Percentiles rank a stretch among this genome's conserved stretches.
These are phyloP conservation scores for Detonula confervacea DNA, from an alignment of 352 stramenopile species.

Conservation along the genomic window DNA sequence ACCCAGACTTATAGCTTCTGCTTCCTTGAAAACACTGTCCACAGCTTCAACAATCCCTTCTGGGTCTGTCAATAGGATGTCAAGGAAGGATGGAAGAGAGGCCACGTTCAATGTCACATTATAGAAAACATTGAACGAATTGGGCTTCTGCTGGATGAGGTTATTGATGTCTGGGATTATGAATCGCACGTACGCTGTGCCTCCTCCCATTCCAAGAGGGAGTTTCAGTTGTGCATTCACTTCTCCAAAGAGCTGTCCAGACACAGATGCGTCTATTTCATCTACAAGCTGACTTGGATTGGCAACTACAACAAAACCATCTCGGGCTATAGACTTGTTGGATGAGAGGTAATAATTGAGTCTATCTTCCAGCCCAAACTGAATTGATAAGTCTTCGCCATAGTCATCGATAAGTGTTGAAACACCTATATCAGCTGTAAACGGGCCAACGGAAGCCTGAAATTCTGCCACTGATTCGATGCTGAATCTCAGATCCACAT, in stretches of 20 bases:
- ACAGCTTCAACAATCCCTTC: constrained; percentile 18
- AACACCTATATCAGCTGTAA: constrained; percentile 3
- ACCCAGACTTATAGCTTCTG: constrained; percentile 17
- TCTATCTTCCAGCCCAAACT: not conserved
- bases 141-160: constrained; percentile 1
- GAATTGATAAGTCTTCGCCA: not conserved
- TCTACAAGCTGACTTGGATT: not conserved
- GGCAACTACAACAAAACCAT: not conserved
- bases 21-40: constrained; percentile 14
- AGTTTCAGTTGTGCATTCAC: not conserved
- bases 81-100: constrained; percentile 1
- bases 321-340: not conserved
- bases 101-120: not conserved
- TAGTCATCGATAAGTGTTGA: not conserved
- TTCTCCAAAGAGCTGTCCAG: not conserved
- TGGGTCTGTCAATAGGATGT: constrained; percentile 25
- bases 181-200: not conserved
- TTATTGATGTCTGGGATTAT: constrained; percentile 4
- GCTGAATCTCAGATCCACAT: constrained; percentile 29
- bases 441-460: constrained; percentile 35
- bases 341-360: not conserved
- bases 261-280: not conserved
- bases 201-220: not conserved
- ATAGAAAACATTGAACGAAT: not conserved
- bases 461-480: constrained; percentile 26